Percentiles rank a stretch among this genome's conserved stretches.
These are phyloP conservation scores for Macrophomina tecta DNA, from an alignment of 2,329 filamentous ascomycete species.

Conservation along the genomic window DNA sequence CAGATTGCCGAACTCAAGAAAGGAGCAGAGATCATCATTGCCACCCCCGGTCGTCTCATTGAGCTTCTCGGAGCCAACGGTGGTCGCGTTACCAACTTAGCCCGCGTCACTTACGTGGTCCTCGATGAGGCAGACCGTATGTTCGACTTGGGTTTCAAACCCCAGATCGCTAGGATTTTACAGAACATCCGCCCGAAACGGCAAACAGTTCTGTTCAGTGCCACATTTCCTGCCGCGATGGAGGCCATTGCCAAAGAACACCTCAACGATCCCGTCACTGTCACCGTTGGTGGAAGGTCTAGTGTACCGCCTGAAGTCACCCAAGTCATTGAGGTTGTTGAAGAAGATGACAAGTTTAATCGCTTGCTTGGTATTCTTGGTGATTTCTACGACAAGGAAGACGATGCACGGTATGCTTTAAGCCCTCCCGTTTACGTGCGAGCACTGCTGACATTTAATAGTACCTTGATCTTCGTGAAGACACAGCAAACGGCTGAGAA, in stretches of 20 bases:
- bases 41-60: slow-evolving; percentile 90
- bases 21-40: slow-evolving; percentile 92
- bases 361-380: slow-evolving; percentile 86
- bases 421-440: too few species aligned
- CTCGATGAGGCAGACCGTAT: slow-evolving; percentile 97
- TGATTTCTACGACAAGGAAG: slow-evolving; percentile 82
- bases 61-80: slow-evolving; percentile 92
- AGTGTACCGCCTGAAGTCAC: slow-evolving; percentile 76
- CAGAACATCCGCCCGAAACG: slow-evolving; percentile 88
- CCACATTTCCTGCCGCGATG: slow-evolving; percentile 94
- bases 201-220: slow-evolving; percentile 94
- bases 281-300: slow-evolving; percentile 86
- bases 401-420: slow-evolving; percentile 70
- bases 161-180: slow-evolving; percentile 96
- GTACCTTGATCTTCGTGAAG: slow-evolving; percentile 86
- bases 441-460: background rate
- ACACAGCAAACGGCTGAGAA: slow-evolving; percentile 89
- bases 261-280: slow-evolving; percentile 83
- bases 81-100: slow-evolving; percentile 90
- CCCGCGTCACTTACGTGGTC: slow-evolving; percentile 89
- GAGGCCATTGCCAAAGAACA: slow-evolving; percentile 89
- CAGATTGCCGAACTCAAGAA: slow-evolving; percentile 97
- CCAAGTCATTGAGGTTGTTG: slow-evolving; percentile 82
- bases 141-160: slow-evolving; percentile 99
- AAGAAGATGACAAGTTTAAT: slow-evolving; percentile 82